These are phyloP conservation scores for Aspergillus quadricinctus DNA, from an alignment of 2,329 filamentous ascomycete genomes.

Conservation along the genomic window DNA sequence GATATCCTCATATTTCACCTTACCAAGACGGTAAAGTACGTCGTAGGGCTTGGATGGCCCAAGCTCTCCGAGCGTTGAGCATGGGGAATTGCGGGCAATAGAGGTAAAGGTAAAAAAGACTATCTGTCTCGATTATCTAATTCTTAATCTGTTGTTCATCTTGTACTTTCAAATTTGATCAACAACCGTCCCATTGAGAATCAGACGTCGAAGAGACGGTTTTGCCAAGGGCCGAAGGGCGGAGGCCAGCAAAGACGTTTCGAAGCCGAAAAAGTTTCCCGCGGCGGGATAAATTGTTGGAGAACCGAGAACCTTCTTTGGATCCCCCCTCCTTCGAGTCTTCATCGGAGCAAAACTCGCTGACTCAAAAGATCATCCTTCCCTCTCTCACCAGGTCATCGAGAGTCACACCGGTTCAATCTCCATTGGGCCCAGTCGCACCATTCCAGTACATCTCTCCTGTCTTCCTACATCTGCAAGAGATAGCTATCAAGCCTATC, in stretches of 20 bases:
- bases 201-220: background rate
- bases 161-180: background rate
- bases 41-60: background rate
- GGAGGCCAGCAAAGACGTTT: background rate
- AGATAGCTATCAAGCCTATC: conserved; percentile 19
- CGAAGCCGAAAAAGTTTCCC: background rate
- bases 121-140: background rate
- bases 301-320: background rate
- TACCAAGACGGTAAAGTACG: background rate
- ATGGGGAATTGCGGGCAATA: background rate
- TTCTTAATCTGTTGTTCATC: background rate
- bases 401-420: conserved; percentile 2
- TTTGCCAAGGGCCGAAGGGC: background rate
- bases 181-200: background rate
- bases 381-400: background rate
- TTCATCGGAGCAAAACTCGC: background rate
- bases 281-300: background rate
- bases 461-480: conserved; percentile 16
- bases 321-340: background rate
- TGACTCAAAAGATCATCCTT: conserved; percentile 8
- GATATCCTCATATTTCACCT: background rate
- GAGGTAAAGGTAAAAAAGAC: background rate
- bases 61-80: background rate
- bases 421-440: conserved; percentile 7
- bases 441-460: conserved; percentile 26